Evolutionary conservation across 176 grass and related monocot genomes (phyloP).

Genomic region (Paspalum vaginatum): DNA sequence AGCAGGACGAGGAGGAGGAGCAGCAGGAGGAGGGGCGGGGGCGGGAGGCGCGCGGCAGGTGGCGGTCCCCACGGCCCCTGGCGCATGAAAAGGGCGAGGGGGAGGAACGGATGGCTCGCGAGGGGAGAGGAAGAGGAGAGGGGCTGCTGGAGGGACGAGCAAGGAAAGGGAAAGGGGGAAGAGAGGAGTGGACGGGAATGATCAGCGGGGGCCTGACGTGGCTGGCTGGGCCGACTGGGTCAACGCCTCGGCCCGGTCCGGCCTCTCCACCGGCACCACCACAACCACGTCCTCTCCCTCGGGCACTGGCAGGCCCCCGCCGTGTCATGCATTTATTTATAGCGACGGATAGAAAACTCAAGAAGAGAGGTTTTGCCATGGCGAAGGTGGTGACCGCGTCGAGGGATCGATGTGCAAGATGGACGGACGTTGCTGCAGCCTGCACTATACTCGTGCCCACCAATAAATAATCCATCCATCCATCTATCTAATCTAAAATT

Average conservation of each 20-base stretch:
- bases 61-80: slow-evolving; percentile 37
- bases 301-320: no score
- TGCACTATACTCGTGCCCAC: no score
- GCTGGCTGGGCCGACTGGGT: slow-evolving; percentile 19
- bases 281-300: no score
- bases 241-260: slow-evolving; percentile 10
- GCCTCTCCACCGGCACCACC: not conserved
- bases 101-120: not conserved
- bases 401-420: no score
- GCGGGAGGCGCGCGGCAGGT: slow-evolving; percentile 20
- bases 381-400: no score
- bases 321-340: no score
- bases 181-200: slow-evolving; percentile 48
- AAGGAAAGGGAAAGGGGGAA: not conserved
- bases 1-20: not conserved
- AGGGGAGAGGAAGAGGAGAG: no score
- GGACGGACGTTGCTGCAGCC: no score
- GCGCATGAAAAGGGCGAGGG: slow-evolving; percentile 23
- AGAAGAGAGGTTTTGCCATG: no score
- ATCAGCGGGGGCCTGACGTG: slow-evolving; percentile 42
- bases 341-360: no score
- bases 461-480: no score
- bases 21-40: not conserved
- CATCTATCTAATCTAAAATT: no score
- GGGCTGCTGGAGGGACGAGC: not conserved